phyloP scores from a whole-genome alignment of 1,284 basidiomycete species.

The Irpex rosettiformis region DNA sequence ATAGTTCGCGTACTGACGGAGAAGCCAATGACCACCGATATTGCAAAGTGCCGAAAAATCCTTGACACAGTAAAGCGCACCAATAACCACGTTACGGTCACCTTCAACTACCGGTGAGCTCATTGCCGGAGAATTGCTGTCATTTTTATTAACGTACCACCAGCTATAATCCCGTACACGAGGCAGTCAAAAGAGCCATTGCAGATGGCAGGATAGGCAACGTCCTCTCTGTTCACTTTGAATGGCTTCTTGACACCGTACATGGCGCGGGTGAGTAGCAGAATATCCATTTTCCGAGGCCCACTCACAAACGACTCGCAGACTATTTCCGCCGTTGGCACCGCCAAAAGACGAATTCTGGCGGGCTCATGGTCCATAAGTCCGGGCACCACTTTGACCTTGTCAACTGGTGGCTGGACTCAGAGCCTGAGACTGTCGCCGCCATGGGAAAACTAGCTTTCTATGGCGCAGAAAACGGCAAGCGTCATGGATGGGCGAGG shows the following conservation, averaged over 20 bases:
- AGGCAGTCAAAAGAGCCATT: constrained; percentile 48
- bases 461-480: constrained; percentile 46
- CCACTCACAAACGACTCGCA: not conserved
- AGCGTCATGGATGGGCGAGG: constrained; percentile 46
- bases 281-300: no score
- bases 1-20: constrained; percentile 45
- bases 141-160: not conserved
- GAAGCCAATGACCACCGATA: constrained; percentile 54
- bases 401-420: constrained; percentile 56
- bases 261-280: constrained; percentile 38
- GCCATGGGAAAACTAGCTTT: constrained; percentile 47
- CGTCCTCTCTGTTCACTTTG: constrained; percentile 51
- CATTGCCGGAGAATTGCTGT: not conserved
- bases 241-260: constrained; percentile 49
- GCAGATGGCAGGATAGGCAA: constrained; percentile 48
- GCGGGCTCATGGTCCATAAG: constrained; percentile 53
- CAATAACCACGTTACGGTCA: constrained; percentile 40
- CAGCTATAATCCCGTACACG: constrained; percentile 54
- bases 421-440: constrained; percentile 46
- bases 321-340: constrained; percentile 57
- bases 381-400: constrained; percentile 50
- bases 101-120: constrained; percentile 41
- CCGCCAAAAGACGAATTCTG: constrained; percentile 46
- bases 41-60: constrained; percentile 45
- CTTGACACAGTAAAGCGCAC: constrained; percentile 42